These are phyloP conservation scores for Umbelopsis ramanniana DNA, from an alignment of 192 early-diverging fungal species.

Conservation along the genomic window DNA sequence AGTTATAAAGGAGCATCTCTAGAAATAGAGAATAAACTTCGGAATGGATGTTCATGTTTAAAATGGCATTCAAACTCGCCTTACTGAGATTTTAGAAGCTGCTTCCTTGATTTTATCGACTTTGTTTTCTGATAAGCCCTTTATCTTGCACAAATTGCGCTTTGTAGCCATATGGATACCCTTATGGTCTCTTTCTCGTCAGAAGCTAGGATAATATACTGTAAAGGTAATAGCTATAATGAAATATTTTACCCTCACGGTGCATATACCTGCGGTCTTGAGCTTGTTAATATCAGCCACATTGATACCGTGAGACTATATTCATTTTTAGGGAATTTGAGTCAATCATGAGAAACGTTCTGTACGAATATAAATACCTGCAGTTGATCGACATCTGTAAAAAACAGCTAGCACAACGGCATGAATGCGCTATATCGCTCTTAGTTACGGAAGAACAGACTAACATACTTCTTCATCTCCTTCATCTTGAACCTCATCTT, in stretches of 20 bases:
- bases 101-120: conserved; percentile 90
- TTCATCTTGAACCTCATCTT: neutral
- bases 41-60: neutral
- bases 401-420: conserved; percentile 33
- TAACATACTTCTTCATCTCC: neutral
- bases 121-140: conserved; percentile 83
- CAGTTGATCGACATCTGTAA: conserved; percentile 54
- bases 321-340: conserved; percentile 43
- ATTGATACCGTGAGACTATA: conserved; percentile 68
- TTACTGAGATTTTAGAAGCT: conserved; percentile 62
- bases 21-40: neutral
- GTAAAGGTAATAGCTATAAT: neutral
- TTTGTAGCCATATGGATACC: conserved; percentile 77
- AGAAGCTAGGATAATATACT: neutral
- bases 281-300: conserved; percentile 81
- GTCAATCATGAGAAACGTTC: conserved; percentile 7
- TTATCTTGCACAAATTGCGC: conserved; percentile 68
- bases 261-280: conserved; percentile 75
- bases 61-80: neutral
- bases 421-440: neutral
- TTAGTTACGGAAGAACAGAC: neutral
- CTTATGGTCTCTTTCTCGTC: conserved; percentile 34
- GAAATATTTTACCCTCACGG: conserved; percentile 59
- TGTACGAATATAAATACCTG: conserved; percentile 31
- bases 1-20: conserved; percentile 69